Evolutionary conservation across 495 filamentous ascomycete genomes (phyloP).

Genomic region (Penicillium mononematosum): DNA sequence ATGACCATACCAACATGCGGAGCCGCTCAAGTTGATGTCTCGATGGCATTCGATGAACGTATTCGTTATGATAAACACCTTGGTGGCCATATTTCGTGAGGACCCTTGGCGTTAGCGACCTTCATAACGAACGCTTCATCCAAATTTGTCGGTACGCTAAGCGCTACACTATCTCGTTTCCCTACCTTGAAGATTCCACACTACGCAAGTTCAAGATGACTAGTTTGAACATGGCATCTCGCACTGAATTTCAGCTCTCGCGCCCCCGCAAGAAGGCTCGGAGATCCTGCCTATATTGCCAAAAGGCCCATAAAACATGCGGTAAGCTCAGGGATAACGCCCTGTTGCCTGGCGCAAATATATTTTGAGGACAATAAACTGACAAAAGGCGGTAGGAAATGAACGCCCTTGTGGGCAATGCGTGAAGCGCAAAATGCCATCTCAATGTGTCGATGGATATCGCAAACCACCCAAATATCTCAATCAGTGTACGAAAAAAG

Average conservation of each 20-base stretch:
- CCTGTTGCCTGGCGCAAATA: background rate
- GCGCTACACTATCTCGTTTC: background rate
- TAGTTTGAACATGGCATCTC: background rate
- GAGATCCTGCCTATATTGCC: conserved; percentile 14
- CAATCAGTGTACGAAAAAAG: background rate
- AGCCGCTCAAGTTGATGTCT: background rate
- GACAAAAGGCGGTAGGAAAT: conserved; percentile 7
- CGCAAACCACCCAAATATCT: conserved; percentile 19
- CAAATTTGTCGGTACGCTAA: background rate
- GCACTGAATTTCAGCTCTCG: background rate
- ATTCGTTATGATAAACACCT: background rate
- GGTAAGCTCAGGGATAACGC: background rate
- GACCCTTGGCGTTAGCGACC: background rate
- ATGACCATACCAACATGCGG: conserved; percentile 6
- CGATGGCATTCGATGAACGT: background rate
- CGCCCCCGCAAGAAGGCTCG: conserved; percentile 9
- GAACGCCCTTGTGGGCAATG: conserved; percentile 17
- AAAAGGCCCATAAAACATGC: conserved; percentile 15
- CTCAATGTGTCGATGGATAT: conserved; percentile 13
- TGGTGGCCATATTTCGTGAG: background rate
- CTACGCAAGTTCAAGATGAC: background rate
- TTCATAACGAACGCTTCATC: background rate
- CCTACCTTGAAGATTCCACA: background rate
- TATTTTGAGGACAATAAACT: background rate
- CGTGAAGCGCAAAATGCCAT: conserved; percentile 6